Base-by-base conservation (phyloP, 2,329 filamentous ascomycete species). In the Penicillium psychrosexuale region DNA sequence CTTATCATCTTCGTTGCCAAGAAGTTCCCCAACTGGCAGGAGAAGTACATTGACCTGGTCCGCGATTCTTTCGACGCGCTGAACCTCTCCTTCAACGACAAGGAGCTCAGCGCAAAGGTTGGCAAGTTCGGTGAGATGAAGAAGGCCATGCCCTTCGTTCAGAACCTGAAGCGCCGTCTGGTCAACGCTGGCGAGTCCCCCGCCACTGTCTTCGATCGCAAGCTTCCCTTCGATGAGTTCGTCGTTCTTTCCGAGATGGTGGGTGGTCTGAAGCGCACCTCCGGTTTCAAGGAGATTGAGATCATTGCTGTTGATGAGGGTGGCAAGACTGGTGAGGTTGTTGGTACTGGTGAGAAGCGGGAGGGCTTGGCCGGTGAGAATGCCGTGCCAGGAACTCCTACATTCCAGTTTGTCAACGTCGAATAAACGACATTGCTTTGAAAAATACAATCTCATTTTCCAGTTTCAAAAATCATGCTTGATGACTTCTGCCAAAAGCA, bases 111-210 rank as follows among this genome's bases (percentile, higher is more conserved):
- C 66, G 86, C 85, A 62, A 83, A 86, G 69, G 87, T 97, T 55
- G 85, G 85, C 64, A 96, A 96, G 80, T 81, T 91, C 69, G 86
- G 85, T 40, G 75, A 77, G 61, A 91, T 91, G 82, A 99, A 97
- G 84, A 94, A 95, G 78, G 93, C 91, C 2, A 97, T 97, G 93
- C 94, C 94, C 0, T 97, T 97, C 69, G 87, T 97, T 47, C 92
- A 97, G 77, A 77, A 73, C 7, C 79, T 97, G 57, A 97, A 97
- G 86, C 89, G 84, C 73, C 85, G 90, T 49, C 82, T 99, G 53
- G 80, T 91, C 54, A 70, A 72, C 36, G 80, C 81, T 47, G 88
- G 89, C 58, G 85, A 93, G 75, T 76, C 80, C 13, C 77, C 84
- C 1, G 79, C 82, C 24, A 80, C 77, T 2, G 90, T 97, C 9